Evolutionary conservation across 2,329 filamentous ascomycete genomes (phyloP), one percentile per base, ranked within the genome.

Genomic region (Penicillium sp.): DNA sequence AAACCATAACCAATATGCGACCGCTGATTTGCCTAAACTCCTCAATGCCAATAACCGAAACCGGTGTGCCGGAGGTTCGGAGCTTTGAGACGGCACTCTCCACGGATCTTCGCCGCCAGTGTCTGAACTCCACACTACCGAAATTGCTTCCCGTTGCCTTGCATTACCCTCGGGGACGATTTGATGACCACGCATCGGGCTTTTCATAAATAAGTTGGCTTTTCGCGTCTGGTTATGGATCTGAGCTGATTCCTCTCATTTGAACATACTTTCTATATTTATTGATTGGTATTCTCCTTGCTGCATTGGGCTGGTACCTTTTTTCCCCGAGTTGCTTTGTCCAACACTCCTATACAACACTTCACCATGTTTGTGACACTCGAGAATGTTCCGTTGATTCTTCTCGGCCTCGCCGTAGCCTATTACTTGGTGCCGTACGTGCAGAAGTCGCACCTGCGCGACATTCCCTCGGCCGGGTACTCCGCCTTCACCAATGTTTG

Each of bases 401-500:
- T 86, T 37, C 69, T 85, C 25, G 78, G 80, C 29, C 58, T 85
- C 15, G 77, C 80, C 0, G 62, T 83, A 31, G 72, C 84, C 27
- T 86, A 81, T 75, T 86, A 81, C 66, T 43, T 86, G 38, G 70
- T 86, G 25, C 85, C 85, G 0, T 87, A 85, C 70, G 64, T 87
- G 42, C 78, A 82, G 47, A 82, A 81, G 64, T 80, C 77, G 76
- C 77, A 79, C 33, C 80, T 86, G 60, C 78, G 73, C 48, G 73
- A 77, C 52, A 78, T 85, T 6, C 82, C 83, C 1, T 74, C 77
- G 6, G 82, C 83, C 1, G 75, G 79, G n/a, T 70, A 78, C 0
- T 86, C 86, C 3, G 80, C 81, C 15, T 90, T 93, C 73, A 85
- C 87, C 31, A 91, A 92, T 66, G 76, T 95, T 29, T 97, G 93